These are phyloP conservation scores for Acorus gramineus DNA, from an alignment of 106 monocot genomes.

Conservation along the genomic window DNA sequence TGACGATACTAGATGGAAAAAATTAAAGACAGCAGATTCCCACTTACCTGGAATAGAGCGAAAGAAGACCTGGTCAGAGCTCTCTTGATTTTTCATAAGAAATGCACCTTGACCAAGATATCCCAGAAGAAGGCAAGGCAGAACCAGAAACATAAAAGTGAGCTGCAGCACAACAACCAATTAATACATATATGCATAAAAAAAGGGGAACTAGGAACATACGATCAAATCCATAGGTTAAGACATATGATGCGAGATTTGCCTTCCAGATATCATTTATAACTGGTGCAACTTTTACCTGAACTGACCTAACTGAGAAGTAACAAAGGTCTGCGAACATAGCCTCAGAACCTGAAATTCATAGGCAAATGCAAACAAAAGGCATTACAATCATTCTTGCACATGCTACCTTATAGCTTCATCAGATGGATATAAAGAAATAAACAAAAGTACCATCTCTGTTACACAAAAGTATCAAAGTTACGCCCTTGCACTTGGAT, in stretches of 20 bases:
- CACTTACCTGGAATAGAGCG: constrained; percentile 76
- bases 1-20: background rate
- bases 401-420: no score
- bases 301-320: constrained; percentile 77
- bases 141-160: constrained; percentile 72
- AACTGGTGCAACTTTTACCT: constrained; percentile 30
- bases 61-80: constrained; percentile 69
- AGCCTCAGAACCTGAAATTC: constrained; percentile 75
- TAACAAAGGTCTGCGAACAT: constrained; percentile 94
- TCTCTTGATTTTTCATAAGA: constrained; percentile 56
- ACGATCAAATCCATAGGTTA: no score
- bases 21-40: background rate
- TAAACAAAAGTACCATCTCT: no score
- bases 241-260: no score
- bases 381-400: no score
- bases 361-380: constrained; percentile 1
- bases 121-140: constrained; percentile 82
- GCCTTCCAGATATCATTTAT: no score
- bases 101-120: constrained; percentile 94
- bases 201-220: background rate
- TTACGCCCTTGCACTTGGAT: no score
- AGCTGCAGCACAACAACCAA: constrained; percentile 30
- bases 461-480: no score
- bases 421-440: no score
- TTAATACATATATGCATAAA: constrained; percentile 2